Base-by-base conservation (phyloP, 1,284 basidiomycete species). In the Peniophora sp. region DNA sequence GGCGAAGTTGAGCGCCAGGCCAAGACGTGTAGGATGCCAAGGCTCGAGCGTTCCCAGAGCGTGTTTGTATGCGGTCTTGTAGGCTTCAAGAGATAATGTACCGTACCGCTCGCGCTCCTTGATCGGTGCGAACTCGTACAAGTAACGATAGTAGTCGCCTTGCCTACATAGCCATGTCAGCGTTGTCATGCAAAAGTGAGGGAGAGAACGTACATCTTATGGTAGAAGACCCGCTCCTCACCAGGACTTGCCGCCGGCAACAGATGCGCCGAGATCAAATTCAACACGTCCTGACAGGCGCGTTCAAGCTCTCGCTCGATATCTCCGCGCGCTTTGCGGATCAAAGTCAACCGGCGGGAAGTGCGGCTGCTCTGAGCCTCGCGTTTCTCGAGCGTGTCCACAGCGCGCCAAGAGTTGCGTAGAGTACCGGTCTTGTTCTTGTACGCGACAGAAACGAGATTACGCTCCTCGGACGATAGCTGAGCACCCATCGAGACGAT, bases 1-100 rank as follows among this genome's bases (percentile, higher is more conserved):
- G 46, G 92, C 90, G 72, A 97, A 97, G 76, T 97, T 97, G 63
- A 97, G 79, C 42, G 94, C 93, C 49, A 97, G 76, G 54, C 94
- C 94, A 52, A 97, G 76, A 63, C 94, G 73, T 12, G 83, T 86
- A 35, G 83, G 81, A 59, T 85, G 81, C 47, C 78, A 73, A 3
- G 83, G 72, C 22, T 79, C 74, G 34, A 85, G 70, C 17, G 75
- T 76, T 42, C 66, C 64, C 49, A 80, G 62, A 9, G 83, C 83
- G 51, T 83, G 78, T 59, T 78, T 75, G 62, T 84, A 85, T n/a
- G 84, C 82, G 48, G 68, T 60, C 63, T 79, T 83, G 65, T 85
- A 86, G 1, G 84, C 79, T 46, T 76, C 74, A 32, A 85, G 69
- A 12, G 83, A 82, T 17, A 72, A 65, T 20, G 74, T 71, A 2